Conservation (phyloP, 208 protist genomes). For the Leishmania tropica region DNA sequence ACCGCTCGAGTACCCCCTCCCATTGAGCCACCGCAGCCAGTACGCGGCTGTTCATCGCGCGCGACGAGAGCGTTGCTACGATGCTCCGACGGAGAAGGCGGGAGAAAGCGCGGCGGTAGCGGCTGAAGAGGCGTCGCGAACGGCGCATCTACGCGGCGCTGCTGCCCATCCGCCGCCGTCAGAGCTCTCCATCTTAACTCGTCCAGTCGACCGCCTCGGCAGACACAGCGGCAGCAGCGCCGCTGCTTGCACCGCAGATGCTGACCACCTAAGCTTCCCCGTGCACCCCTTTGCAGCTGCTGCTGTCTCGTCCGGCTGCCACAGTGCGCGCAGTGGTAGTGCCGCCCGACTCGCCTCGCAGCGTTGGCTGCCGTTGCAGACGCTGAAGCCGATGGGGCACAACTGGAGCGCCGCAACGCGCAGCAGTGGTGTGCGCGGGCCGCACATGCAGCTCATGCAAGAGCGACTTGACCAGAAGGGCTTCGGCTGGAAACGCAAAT, state of each 20-base stretch:
- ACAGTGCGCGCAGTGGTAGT: background rate
- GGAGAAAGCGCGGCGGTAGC: background rate
- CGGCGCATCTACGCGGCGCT: slow-evolving; percentile 44
- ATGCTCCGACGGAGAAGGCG: background rate
- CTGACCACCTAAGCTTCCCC: slow-evolving; percentile 10
- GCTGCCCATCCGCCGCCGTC: slow-evolving; percentile 60
- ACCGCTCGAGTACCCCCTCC: slow-evolving; percentile 56
- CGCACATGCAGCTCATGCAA: slow-evolving; percentile 78
- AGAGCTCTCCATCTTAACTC: slow-evolving; percentile 75
- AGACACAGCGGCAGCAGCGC: background rate
- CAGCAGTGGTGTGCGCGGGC: slow-evolving; percentile 64
- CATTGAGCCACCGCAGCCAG: slow-evolving; percentile 26
- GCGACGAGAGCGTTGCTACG: background rate
- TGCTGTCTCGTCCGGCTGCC: background rate
- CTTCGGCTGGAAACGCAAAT: slow-evolving; percentile 90
- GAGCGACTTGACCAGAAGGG: slow-evolving; percentile 85
- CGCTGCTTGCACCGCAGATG: background rate
- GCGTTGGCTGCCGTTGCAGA: slow-evolving; percentile 64
- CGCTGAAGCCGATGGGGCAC: slow-evolving; percentile 79
- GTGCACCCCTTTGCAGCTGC: slow-evolving; percentile 16
- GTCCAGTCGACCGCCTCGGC: slow-evolving; percentile 35
- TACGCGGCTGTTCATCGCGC: slow-evolving; percentile 1
- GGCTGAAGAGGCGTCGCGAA: background rate
- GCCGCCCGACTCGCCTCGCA: background rate
- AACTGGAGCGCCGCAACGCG: slow-evolving; percentile 59